These are phyloP conservation scores for Brasilioporus rufonigricans DNA, from an alignment of 768 basidiomycete genomes.

Conservation along the genomic window DNA sequence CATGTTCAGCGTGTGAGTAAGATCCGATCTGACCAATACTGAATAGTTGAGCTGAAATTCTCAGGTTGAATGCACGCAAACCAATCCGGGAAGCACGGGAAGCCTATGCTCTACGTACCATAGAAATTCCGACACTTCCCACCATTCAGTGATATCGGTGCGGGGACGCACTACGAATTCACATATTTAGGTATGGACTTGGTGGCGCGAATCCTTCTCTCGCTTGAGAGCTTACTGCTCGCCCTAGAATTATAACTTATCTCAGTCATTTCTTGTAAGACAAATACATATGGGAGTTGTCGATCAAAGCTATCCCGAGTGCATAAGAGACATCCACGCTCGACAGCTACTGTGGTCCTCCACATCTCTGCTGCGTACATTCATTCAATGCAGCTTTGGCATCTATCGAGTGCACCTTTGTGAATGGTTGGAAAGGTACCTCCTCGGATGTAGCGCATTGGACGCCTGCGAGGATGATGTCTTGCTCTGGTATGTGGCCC, in stretches of 20 bases:
- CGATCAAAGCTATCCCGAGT: too few species aligned
- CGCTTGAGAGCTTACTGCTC: background rate
- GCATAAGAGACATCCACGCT: too few species aligned
- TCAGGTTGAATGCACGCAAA: conserved; percentile 18
- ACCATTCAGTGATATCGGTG: conserved; percentile 6
- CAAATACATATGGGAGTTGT: too few species aligned
- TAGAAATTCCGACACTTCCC: conserved; percentile 21
- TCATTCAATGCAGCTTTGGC: too few species aligned
- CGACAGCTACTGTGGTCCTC: too few species aligned
- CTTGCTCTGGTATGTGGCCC: too few species aligned
- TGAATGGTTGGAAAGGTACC: too few species aligned
- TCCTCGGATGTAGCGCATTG: too few species aligned
- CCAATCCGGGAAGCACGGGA: conserved; percentile 18
- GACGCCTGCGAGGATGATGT: too few species aligned
- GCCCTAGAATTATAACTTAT: background rate
- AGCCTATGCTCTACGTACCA: background rate
- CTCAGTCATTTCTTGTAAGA: background rate
- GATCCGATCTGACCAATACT: background rate
- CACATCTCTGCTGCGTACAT: too few species aligned
- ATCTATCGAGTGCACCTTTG: too few species aligned
- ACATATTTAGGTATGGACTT: background rate
- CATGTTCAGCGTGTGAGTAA: conserved; percentile 23
- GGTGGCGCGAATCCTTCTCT: background rate
- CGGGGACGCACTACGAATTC: background rate
- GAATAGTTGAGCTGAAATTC: background rate